Base-by-base conservation (phyloP, 2,329 filamentous ascomycete genomes). In the Ophiostoma himal-ulmi region DNA sequence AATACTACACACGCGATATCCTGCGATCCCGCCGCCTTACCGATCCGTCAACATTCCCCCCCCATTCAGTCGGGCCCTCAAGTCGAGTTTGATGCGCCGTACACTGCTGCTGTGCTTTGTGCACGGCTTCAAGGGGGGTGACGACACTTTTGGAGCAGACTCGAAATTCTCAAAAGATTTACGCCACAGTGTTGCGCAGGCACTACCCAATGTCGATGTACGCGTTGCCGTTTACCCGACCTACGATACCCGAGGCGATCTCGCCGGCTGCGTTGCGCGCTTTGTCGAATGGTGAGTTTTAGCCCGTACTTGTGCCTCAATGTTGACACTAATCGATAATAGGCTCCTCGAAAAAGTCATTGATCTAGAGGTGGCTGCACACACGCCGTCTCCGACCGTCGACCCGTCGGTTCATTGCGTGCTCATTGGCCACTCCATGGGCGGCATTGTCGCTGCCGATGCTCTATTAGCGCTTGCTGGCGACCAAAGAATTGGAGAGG, bases 291-390 rank as follows among this genome's bases (percentile, higher is more conserved):
- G 92, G 90, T 89, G 78, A 73, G 81, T 78, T 26, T 66, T 67
- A 30, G 30, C 30, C 2, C 30, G 17, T 11, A 39, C 13, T 62
- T 26, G 39, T 10, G 14, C 7, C 34, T 14, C 14, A 0, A 5
- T 20, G 7, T n/a, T 39, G 8, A 30, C 7, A 41, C 34, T 41
- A 39, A 3, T 2, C 7, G 10, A 22, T 17, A 3, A 37, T 71
- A 93, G 90, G 92, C 87, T 98, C 20, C 88, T 94, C 74, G 90
- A 97, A 77, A 92, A 92, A 76, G 92, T 98, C 75, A 97, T 98
- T 75, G 95, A 98, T 79, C 83, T 97, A 76, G 94, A 99, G 80
- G 94, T 97, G 71, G 88, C 86, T 37, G 91, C 91, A 75, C 84
- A 85, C 65, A 94, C 93, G 0, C 87, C 91, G 1, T 94, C 91